Conservation (phyloP, 768 basidiomycete species). For the Psilocybe subaeruginosa region DNA sequence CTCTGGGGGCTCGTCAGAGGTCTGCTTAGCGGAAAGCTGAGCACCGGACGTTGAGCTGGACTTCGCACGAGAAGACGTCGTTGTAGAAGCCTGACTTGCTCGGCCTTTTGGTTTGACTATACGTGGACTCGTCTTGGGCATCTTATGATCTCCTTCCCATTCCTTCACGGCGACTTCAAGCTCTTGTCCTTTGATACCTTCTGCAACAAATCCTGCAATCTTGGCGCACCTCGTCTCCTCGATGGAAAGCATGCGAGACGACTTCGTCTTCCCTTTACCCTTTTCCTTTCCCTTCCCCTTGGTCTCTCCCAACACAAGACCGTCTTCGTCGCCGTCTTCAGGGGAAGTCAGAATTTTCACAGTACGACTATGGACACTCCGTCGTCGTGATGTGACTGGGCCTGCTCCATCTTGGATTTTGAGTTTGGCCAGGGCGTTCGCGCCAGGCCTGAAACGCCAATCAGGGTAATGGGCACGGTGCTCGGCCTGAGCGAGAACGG, state of each 20-base stretch:
- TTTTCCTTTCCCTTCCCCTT: slow-evolving; percentile 29
- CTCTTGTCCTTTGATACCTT: slow-evolving; percentile 66
- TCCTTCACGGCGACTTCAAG: slow-evolving; percentile 65
- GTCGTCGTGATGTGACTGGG: slow-evolving; percentile 22
- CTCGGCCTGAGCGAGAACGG: slow-evolving; percentile 69
- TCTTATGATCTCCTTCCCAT: slow-evolving; percentile 48
- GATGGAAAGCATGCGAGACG: slow-evolving; percentile 23
- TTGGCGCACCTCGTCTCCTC: slow-evolving; percentile 64
- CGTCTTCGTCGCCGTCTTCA: slow-evolving; percentile 23
- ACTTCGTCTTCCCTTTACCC: slow-evolving; percentile 21
- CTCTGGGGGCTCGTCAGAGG: slow-evolving; percentile 1
- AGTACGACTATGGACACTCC: slow-evolving; percentile 25
- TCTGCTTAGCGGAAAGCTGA: slow-evolving; percentile 1
- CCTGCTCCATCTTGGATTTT: slow-evolving; percentile 39
- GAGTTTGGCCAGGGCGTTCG: slow-evolving; percentile 43
- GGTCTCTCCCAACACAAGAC: background rate
- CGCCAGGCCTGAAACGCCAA: slow-evolving; percentile 78
- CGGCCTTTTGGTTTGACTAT: slow-evolving; percentile 17
- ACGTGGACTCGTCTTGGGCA: slow-evolving; percentile 16
- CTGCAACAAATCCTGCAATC: slow-evolving; percentile 67
- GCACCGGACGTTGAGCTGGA: slow-evolving; percentile 9
- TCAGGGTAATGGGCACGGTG: slow-evolving; percentile 77
- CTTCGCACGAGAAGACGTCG: slow-evolving; percentile 9
- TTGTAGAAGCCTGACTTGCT: slow-evolving; percentile 4
- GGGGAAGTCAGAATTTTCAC: slow-evolving; percentile 20